Conservation (phyloP, 1,284 basidiomycete genomes). For the Ustilago bromivora region DNA sequence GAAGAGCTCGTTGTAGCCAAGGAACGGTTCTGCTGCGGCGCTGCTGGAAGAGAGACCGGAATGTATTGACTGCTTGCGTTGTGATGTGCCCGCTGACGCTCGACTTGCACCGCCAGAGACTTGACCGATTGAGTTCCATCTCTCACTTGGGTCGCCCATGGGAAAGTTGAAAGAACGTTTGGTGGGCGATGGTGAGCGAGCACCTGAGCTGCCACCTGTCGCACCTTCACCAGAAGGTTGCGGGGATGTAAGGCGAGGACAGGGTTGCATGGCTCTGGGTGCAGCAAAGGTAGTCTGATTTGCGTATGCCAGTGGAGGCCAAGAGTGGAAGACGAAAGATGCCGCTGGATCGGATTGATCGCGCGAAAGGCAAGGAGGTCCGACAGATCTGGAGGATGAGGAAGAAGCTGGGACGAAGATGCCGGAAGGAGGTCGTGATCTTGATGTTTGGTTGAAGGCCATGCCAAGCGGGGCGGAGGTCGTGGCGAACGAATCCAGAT, state of each 20-base stretch:
- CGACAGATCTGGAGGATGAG: slow-evolving; percentile 15
- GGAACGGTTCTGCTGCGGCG: slow-evolving; percentile 48
- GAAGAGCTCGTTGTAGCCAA: slow-evolving; percentile 61
- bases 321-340: slow-evolving; percentile 27
- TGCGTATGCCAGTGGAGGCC: slow-evolving; percentile 25
- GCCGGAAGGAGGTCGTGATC: slow-evolving; percentile 19
- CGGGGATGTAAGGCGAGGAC: slow-evolving; percentile 54
- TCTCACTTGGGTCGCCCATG: slow-evolving; percentile 54
- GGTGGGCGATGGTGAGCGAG: slow-evolving; percentile 57
- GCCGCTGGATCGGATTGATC: slow-evolving; percentile 9
- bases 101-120: slow-evolving; percentile 18
- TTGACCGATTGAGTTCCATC: slow-evolving; percentile 61
- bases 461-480: slow-evolving; percentile 13
- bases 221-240: slow-evolving; percentile 34
- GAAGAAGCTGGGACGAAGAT: slow-evolving; percentile 16
- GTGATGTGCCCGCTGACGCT: slow-evolving; percentile 14
- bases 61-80: slow-evolving; percentile 44
- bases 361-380: slow-evolving; percentile 16
- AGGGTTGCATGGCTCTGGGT: slow-evolving; percentile 56
- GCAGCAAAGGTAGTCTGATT: slow-evolving; percentile 36
- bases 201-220: slow-evolving; percentile 16
- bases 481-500: slow-evolving; percentile 11
- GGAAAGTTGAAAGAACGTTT: slow-evolving; percentile 57
- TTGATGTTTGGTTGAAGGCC: slow-evolving; percentile 18
- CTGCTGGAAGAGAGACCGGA: slow-evolving; percentile 23